These are phyloP conservation scores for Furcasterigmium furcatum DNA, from an alignment of 2,329 filamentous ascomycete genomes.

Conservation along the genomic window DNA sequence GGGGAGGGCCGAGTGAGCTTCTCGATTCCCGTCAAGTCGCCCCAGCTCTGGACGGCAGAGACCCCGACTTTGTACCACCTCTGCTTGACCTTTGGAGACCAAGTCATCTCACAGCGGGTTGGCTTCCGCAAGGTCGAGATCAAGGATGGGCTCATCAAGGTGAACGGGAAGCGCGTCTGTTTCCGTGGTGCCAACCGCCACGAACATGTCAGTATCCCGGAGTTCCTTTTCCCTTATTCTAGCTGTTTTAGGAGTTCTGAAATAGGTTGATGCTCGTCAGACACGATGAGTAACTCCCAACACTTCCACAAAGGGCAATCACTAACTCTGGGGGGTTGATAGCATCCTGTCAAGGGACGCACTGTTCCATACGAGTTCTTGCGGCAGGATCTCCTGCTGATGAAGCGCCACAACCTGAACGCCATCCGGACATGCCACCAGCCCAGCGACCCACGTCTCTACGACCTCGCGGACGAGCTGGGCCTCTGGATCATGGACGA, in stretches of 20 bases:
- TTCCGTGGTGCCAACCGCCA: conserved; percentile 70
- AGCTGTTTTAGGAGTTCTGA: no score
- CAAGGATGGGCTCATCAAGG: conserved; percentile 55
- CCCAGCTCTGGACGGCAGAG: conserved; percentile 65
- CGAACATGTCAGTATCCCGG: no score
- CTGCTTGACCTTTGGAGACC: conserved; percentile 15
- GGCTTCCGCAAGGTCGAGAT: conserved; percentile 64
- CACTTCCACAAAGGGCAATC: no score
- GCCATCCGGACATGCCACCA: conserved; percentile 67
- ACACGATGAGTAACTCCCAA: no score
- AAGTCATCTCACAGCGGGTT: conserved; percentile 46
- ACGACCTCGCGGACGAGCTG: conserved; percentile 59
- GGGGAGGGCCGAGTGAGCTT: conserved; percentile 7
- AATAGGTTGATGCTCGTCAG: no score
- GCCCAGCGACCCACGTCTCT: conserved; percentile 55
- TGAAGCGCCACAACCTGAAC: conserved; percentile 70
- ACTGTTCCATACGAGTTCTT: conserved; percentile 59
- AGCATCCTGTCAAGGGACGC: conserved; percentile 58
- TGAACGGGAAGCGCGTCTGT: conserved; percentile 64
- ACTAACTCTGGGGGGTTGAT: no score
- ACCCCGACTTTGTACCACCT: conserved; percentile 59
- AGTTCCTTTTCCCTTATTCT: no score
- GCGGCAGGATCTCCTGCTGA: conserved; percentile 56
- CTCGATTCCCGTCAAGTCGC: conserved; percentile 36
- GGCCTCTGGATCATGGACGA: conserved; percentile 63